These are phyloP conservation scores for Globisporangium cystogenes DNA, from an alignment of 352 stramenopile genomes.

Conservation along the genomic window DNA sequence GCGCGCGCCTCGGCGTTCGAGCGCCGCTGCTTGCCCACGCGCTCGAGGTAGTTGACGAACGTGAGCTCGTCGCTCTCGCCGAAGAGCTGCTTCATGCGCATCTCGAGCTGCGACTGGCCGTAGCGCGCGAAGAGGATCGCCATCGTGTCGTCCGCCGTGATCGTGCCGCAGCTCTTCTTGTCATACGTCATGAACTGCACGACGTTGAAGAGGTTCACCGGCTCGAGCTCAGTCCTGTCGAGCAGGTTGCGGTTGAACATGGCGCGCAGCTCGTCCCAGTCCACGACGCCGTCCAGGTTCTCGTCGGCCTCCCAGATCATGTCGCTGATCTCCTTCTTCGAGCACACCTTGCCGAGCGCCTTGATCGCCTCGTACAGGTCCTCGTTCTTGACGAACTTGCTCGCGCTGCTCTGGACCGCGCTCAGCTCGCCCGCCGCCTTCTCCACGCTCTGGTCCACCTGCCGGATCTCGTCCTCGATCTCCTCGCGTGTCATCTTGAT, in stretches of 20 bases:
- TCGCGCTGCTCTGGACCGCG: slow-evolving; percentile 41
- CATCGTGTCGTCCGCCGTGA: slow-evolving; percentile 98
- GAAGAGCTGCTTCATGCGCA: slow-evolving; percentile 90
- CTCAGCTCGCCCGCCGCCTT: slow-evolving; percentile 40
- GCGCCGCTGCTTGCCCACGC: slow-evolving; percentile 66
- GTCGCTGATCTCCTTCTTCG: slow-evolving; percentile 95
- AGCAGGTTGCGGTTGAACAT: slow-evolving; percentile 97
- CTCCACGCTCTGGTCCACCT: slow-evolving; percentile 53
- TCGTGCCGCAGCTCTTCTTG: slow-evolving; percentile 91
- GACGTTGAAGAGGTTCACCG: slow-evolving; percentile 95
- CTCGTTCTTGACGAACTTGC: slow-evolving; percentile 83
- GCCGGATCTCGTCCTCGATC: slow-evolving; percentile 71
- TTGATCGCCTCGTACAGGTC: slow-evolving; percentile 94
- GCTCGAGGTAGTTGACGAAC: slow-evolving; percentile 78
- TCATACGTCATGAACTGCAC: slow-evolving; percentile 98
- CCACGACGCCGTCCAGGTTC: slow-evolving; percentile 93
- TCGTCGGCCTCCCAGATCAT: slow-evolving; percentile 99
- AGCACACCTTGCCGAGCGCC: slow-evolving; percentile 87
- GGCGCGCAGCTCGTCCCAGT: slow-evolving; percentile 94
- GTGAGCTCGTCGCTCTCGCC: slow-evolving; percentile 79
- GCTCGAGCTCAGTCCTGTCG: slow-evolving; percentile 94
- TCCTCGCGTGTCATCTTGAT: slow-evolving; percentile 75
- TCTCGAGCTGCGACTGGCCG: slow-evolving; percentile 84
- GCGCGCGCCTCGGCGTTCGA: slow-evolving; percentile 47
- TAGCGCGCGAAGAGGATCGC: slow-evolving; percentile 96